Evolutionary conservation across 805 yeast species (phyloP).

Genomic region (Naumovozyma castellii): DNA sequence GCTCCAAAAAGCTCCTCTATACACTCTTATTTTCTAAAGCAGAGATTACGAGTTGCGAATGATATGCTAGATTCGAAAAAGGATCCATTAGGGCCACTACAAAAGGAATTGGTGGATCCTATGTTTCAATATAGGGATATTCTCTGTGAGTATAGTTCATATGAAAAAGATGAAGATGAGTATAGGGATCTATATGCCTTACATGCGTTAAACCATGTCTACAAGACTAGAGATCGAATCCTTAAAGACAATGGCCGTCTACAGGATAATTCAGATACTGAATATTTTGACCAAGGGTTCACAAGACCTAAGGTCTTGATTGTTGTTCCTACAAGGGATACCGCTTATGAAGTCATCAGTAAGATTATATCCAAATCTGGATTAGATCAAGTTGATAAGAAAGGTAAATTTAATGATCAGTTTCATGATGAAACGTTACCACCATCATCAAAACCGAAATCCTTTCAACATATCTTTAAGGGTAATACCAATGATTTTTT

Average conservation of each 20-base stretch:
- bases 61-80: conserved; percentile 17
- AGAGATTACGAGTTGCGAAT: conserved; percentile 30
- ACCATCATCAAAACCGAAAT: conserved; percentile 60
- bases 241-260: conserved; percentile 61
- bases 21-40: conserved; percentile 37
- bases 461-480: conserved; percentile 66
- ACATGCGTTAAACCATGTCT: conserved; percentile 75
- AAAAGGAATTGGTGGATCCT: conserved; percentile 48
- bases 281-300: conserved; percentile 86
- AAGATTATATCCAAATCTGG: conserved; percentile 55
- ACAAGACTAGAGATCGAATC: conserved; percentile 79
- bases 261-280: conserved; percentile 42
- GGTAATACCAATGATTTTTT: conserved; percentile 92
- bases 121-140: conserved; percentile 69
- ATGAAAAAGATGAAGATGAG: conserved; percentile 36
- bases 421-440: conserved; percentile 46
- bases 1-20: conserved; percentile 12
- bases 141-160: conserved; percentile 45
- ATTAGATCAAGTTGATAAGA: conserved; percentile 70
- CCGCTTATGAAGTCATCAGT: conserved; percentile 61
- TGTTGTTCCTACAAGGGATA: conserved; percentile 73
- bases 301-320: conserved; percentile 85
- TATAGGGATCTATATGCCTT: conserved; percentile 56
- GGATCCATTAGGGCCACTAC: conserved; percentile 34
- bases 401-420: conserved; percentile 61